phyloP scores from a whole-genome alignment of 805 yeast genomes.

The Candida michaelii region DNA sequence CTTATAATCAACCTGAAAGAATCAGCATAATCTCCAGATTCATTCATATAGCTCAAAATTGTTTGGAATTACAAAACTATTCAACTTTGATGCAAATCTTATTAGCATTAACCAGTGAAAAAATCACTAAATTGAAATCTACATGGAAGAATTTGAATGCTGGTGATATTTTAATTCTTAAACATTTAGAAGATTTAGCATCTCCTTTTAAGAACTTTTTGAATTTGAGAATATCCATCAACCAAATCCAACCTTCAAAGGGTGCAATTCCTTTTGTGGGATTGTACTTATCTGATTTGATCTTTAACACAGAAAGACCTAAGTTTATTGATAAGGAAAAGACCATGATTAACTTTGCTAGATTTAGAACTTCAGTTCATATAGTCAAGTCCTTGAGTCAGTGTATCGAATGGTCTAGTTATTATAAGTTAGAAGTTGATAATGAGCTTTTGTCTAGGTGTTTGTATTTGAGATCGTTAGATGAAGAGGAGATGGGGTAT shows the following conservation, averaged over 20 bases:
- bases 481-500: slow-evolving; percentile 67
- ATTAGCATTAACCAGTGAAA: slow-evolving; percentile 71
- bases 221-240: slow-evolving; percentile 62
- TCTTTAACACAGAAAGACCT: slow-evolving; percentile 68
- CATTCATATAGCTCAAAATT: slow-evolving; percentile 80
- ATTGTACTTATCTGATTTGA: slow-evolving; percentile 77
- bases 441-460: slow-evolving; percentile 78
- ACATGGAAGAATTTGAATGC: slow-evolving; percentile 78
- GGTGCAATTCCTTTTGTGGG: slow-evolving; percentile 94
- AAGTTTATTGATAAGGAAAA: slow-evolving; percentile 38
- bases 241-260: slow-evolving; percentile 55
- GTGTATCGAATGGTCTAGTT: slow-evolving; percentile 80
- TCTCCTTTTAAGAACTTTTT: slow-evolving; percentile 75
- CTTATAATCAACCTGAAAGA: slow-evolving; percentile 58
- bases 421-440: slow-evolving; percentile 56
- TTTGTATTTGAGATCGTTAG: slow-evolving; percentile 70
- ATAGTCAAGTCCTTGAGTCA: slow-evolving; percentile 76
- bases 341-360: slow-evolving; percentile 68
- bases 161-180: slow-evolving; percentile 68
- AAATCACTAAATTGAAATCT: slow-evolving; percentile 54
- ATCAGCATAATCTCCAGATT: slow-evolving; percentile 76
- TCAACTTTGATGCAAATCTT: slow-evolving; percentile 86
- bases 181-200: slow-evolving; percentile 65
- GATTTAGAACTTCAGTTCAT: slow-evolving; percentile 71
- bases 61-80: slow-evolving; percentile 72